A percentile compares a stretch with the other conserved stretches of the same genome.
These are phyloP conservation scores for Arctium lappa DNA, from an alignment of 129 eudicot species.

Conservation along the genomic window DNA sequence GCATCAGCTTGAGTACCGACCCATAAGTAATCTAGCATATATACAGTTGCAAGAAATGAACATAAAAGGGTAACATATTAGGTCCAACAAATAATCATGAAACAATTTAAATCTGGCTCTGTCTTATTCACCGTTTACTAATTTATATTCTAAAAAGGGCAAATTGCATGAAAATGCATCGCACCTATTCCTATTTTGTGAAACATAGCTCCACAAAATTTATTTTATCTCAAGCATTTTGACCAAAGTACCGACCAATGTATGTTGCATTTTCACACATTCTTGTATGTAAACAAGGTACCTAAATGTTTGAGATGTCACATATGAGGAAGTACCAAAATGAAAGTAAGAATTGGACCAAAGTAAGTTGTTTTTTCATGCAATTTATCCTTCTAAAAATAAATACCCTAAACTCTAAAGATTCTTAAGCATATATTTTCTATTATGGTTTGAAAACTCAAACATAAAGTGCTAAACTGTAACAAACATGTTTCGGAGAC, in stretches of 20 bases:
- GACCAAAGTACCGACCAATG: too few relatives aligned
- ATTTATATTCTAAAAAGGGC: not conserved
- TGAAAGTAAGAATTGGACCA: too few relatives aligned
- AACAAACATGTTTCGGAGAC: not conserved
- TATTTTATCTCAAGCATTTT: too few relatives aligned
- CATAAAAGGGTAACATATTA: not conserved
- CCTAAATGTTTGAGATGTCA: too few relatives aligned
- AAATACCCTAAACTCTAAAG: not conserved
- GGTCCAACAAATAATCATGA: not conserved
- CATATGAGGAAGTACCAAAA: too few relatives aligned
- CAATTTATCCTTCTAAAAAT: too few relatives aligned
- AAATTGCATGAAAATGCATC: too few relatives aligned
- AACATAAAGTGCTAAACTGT: not conserved
- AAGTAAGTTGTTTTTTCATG: too few relatives aligned
- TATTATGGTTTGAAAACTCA: not conserved
- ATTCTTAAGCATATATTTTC: not conserved
- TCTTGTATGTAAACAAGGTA: too few relatives aligned
- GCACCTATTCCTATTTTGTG: too few relatives aligned
- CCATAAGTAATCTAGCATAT: slow-evolving; percentile 78
- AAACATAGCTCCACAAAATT: too few relatives aligned
- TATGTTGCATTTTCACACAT: too few relatives aligned
- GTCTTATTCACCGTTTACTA: not conserved
- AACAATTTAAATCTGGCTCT: not conserved
- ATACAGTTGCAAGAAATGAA: not conserved
- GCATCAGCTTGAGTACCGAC: slow-evolving; percentile 83